Percentiles rank a stretch among this genome's conserved stretches.
phyloP scores from a whole-genome alignment of 1,284 basidiomycete genomes.

The Leccinum proliferum region DNA sequence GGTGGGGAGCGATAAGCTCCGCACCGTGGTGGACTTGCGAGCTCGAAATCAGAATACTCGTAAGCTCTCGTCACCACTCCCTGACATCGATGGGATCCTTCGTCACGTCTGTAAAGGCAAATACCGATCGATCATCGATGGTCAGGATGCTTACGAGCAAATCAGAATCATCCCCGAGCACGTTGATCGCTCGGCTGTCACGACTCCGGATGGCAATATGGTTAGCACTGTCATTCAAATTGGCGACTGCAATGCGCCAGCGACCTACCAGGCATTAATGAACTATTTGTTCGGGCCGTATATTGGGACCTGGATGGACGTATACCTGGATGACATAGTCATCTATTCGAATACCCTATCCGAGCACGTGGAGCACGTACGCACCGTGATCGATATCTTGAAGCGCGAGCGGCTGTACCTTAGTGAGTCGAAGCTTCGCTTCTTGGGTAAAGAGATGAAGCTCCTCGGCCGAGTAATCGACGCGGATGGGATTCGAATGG shows the following conservation, averaged over 20 bases:
- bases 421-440: conserved; percentile 22
- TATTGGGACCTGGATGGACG: too few relatives aligned
- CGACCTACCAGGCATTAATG: conserved; percentile 28
- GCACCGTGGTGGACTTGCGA: conserved; percentile 15
- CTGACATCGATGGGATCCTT: conserved; percentile 29
- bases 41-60: conserved; percentile 32
- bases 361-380: too few relatives aligned
- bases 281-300: conserved; percentile 24
- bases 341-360: too few relatives aligned
- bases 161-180: conserved; percentile 30
- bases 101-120: conserved; percentile 8
- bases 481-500: conserved; percentile 33
- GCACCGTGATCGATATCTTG: too few relatives aligned
- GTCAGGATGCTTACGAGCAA: conserved; percentile 33
- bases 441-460: conserved; percentile 10
- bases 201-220: conserved; percentile 32
- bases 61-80: conserved; percentile 30
- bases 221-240: conserved; percentile 29
- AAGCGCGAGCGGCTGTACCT: conserved; percentile 26
- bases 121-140: conserved; percentile 28
- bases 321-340: too few relatives aligned
- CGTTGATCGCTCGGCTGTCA: conserved; percentile 20
- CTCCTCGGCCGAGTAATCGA: conserved; percentile 32
- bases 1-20: conserved; percentile 13
- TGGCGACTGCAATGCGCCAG: conserved; percentile 27